A percentile compares a stretch with the other conserved stretches of the same genome.
These are phyloP conservation scores for Cercophora sp. DNA, from an alignment of 495 filamentous ascomycete species.

Conservation along the genomic window DNA sequence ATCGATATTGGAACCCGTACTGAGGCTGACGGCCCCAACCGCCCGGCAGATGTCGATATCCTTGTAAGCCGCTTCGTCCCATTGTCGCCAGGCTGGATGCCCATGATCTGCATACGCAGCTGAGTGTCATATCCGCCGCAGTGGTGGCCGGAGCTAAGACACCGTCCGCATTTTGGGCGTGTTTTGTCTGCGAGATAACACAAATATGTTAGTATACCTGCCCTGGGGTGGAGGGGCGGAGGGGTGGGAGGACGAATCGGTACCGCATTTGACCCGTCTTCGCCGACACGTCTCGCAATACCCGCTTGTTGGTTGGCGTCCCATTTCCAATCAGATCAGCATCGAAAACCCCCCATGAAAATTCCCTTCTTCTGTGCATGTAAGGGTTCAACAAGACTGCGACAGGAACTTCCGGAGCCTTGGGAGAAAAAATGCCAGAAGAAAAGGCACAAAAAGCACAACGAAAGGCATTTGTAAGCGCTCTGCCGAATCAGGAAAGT, in stretches of 20 bases:
- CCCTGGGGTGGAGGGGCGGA: too few relatives aligned
- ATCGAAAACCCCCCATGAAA: not conserved
- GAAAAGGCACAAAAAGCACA: not conserved
- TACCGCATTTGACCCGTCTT: constrained; percentile 8
- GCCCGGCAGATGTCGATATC: not conserved
- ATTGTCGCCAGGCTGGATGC: not conserved
- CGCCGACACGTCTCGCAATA: constrained; percentile 8
- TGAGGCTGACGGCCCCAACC: not conserved
- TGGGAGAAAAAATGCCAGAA: not conserved
- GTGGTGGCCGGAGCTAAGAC: not conserved
- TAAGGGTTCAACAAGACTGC: not conserved
- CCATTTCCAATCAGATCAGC: not conserved
- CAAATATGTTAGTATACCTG: too few relatives aligned
- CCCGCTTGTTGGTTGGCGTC: constrained; percentile 3
- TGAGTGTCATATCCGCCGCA: constrained; percentile 3
- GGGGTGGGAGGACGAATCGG: too few relatives aligned
- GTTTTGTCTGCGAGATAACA: not conserved
- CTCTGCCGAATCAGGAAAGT: not conserved
- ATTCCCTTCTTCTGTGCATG: not conserved
- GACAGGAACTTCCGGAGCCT: not conserved
- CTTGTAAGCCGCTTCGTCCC: not conserved
- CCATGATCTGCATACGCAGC: not conserved
- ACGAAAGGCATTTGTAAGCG: not conserved
- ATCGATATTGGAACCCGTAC: not conserved
- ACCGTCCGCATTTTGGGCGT: not conserved